Percentiles rank a stretch among this genome's conserved stretches.
Conservation (phyloP, 2,329 filamentous ascomycete species). For the Pseudogymnoascus sp. region DNA sequence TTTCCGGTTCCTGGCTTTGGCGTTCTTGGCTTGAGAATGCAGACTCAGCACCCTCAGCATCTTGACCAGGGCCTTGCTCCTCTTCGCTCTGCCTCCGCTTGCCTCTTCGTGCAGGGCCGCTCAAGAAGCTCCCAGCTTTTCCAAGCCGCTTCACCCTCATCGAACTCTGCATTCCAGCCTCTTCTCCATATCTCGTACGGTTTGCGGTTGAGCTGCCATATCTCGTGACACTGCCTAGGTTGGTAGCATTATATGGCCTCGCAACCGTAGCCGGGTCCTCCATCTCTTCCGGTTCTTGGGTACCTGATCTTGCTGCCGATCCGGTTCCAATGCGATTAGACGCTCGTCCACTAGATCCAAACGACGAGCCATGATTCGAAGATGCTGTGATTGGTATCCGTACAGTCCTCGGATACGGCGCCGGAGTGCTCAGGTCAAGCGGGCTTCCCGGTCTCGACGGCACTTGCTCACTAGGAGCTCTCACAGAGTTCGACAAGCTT, state of each 20-base stretch:
- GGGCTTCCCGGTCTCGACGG: slow-evolving; percentile 16
- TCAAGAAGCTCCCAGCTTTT: slow-evolving; percentile 70
- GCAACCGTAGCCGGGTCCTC: slow-evolving; percentile 39
- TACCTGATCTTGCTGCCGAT: slow-evolving; percentile 16
- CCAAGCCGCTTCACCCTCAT: slow-evolving; percentile 71
- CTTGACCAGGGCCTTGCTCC: slow-evolving; percentile 33
- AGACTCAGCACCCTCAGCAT: slow-evolving; percentile 27
- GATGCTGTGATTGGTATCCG: slow-evolving; percentile 24
- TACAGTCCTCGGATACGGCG: slow-evolving; percentile 24
- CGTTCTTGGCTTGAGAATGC: slow-evolving; percentile 23
- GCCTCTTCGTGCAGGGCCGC: slow-evolving; percentile 70
- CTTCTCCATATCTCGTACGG: slow-evolving; percentile 51
- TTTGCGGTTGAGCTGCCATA: slow-evolving; percentile 42
- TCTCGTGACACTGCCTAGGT: slow-evolving; percentile 46
- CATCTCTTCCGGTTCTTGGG: slow-evolving; percentile 18
- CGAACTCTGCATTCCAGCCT: slow-evolving; percentile 60
- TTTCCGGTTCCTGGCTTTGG: slow-evolving; percentile 21
- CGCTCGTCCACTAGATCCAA: slow-evolving; percentile 23
- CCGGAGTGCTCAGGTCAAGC: slow-evolving; percentile 27
- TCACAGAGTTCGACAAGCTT: slow-evolving; percentile 25
- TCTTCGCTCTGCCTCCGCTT: slow-evolving; percentile 50
- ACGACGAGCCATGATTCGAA: slow-evolving; percentile 21
- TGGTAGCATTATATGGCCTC: slow-evolving; percentile 39
- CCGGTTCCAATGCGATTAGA: slow-evolving; percentile 22
- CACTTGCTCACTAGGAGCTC: slow-evolving; percentile 15